Conservation (phyloP, 768 basidiomycete genomes). For the Asterophora parasitica region DNA sequence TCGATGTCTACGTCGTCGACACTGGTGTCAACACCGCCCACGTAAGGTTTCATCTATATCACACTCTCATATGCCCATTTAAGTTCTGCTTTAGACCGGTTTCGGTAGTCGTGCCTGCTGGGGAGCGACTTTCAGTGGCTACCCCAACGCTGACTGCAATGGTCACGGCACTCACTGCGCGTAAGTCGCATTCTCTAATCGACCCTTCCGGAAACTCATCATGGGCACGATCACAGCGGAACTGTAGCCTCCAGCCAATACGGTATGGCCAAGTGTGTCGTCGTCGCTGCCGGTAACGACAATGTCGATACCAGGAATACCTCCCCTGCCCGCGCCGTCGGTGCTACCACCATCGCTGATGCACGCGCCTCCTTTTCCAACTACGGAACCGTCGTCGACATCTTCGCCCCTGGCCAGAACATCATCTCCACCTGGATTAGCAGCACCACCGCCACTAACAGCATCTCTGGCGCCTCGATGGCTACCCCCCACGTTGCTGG, state of each 20-base stretch:
- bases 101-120: conserved; percentile 40
- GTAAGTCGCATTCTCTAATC: conserved; percentile 15
- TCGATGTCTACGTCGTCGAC: conserved; percentile 34
- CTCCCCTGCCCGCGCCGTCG: conserved; percentile 1
- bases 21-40: conserved; percentile 15
- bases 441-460: conserved; percentile 10
- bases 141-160: conserved; percentile 26
- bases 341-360: conserved; percentile 20
- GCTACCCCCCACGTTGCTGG: conserved; percentile 5
- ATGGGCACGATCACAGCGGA: conserved; percentile 18
- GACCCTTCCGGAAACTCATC: too few relatives aligned
- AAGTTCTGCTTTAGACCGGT: conserved; percentile 19
- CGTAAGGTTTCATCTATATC: not conserved
- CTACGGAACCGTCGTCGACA: conserved; percentile 26
- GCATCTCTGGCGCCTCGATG: conserved; percentile 6
- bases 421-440: conserved; percentile 20
- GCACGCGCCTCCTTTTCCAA: conserved; percentile 28
- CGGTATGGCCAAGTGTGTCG: too few relatives aligned
- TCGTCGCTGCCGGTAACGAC: conserved; percentile 1
- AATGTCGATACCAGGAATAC: not conserved
- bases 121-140: conserved; percentile 33
- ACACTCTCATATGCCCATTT: not conserved
- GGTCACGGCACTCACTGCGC: conserved; percentile 41
- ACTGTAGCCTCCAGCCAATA: conserved; percentile 29
- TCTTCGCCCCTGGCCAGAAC: conserved; percentile 28